A percentile compares a stretch with the other conserved stretches of the same genome.
Evolutionary conservation across 306 rosid genomes (phyloP).

Genomic region (Bauhinia variegata): DNA sequence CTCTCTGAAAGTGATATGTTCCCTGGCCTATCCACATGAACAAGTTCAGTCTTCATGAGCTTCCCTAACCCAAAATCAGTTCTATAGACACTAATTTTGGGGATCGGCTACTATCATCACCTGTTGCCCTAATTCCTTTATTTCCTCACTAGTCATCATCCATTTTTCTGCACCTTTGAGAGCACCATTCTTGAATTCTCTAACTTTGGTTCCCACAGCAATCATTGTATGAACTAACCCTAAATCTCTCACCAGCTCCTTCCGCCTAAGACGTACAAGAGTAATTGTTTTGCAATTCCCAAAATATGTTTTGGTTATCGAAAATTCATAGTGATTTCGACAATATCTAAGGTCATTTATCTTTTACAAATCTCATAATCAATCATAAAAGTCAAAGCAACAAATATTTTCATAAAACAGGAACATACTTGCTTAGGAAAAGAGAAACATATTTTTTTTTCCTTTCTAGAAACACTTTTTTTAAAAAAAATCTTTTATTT

Average conservation of each 20-base stretch:
- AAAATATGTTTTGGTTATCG: conserved; percentile 25
- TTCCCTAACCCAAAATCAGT: conserved; percentile 39
- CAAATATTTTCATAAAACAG: too few relatives aligned
- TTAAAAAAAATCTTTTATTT: too few relatives aligned
- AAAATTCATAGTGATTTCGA: conserved; percentile 23
- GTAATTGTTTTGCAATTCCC: conserved; percentile 30
- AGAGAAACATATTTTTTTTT: too few relatives aligned
- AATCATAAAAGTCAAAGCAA: too few relatives aligned
- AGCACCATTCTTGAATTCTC: conserved; percentile 14
- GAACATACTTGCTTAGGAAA: too few relatives aligned
- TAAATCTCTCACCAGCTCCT: conserved; percentile 16
- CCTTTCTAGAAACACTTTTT: too few relatives aligned
- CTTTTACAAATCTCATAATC: too few relatives aligned
- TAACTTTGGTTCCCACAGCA: conserved; percentile 26
- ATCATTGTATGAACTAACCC: conserved; percentile 23
- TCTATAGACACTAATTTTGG: conserved; percentile 26
- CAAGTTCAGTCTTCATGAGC: conserved; percentile 26
- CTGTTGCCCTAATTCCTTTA: not conserved
- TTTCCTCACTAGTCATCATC: not conserved
- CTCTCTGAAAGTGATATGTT: conserved; percentile 19
- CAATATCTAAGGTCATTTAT: too few relatives aligned
- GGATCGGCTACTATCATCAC: conserved; percentile 5
- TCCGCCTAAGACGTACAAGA: not conserved
- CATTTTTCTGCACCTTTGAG: conserved; percentile 19
- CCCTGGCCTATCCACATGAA: conserved; percentile 26